Evolutionary conservation across 345 rosid genomes (phyloP), one percentile per base, ranked within the genome.

Genomic region (Lepidium sativum): DNA sequence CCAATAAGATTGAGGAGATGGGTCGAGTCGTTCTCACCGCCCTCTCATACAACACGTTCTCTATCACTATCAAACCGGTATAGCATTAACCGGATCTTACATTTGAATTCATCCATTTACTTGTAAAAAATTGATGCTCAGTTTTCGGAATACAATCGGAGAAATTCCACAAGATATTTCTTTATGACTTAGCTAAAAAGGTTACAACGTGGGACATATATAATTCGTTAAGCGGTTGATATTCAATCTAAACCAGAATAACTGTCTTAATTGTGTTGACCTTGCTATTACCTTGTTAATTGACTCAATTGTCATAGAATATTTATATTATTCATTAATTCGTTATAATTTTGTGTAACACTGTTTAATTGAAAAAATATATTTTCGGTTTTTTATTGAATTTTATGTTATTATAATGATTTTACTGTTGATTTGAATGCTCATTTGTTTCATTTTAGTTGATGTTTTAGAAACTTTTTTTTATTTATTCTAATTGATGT

Each of bases 1-100:
- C 72, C 77, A 72, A 66, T 66, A 43, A 59, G 63, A 21, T 66
- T 66, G 29, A 51, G 67, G 68, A 52, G 10, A 66, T 43, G 34
- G n/a, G 15, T 59, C 38, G 16, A 9, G 72, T 73, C 71, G 1
- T 56, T 48, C 65, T 71, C 75, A 71, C 59, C 70, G 70, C 59
- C 59, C 65, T 55, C 58, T 48, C 20, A 3, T 6, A 39, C 31
- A 54, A 11, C 9, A 65, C 23, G 60, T 27, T 6, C 43, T 51
- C 62, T 1, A 42, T 72, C 67, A 59, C 41, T 23, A 51, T 72
- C 77, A 54, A 49, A 59, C 42, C 67, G 71, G 40, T 33, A 38
- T 34, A 35, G 12, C 32, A 49, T 12, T 10, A 59, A 72, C 67
- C 62, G 61, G 48, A 21, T 58, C 23, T 44, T 15, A 27, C 2